Conservation (phyloP, 2,329 filamentous ascomycete genomes). For the Aspergillus arachidicola region DNA sequence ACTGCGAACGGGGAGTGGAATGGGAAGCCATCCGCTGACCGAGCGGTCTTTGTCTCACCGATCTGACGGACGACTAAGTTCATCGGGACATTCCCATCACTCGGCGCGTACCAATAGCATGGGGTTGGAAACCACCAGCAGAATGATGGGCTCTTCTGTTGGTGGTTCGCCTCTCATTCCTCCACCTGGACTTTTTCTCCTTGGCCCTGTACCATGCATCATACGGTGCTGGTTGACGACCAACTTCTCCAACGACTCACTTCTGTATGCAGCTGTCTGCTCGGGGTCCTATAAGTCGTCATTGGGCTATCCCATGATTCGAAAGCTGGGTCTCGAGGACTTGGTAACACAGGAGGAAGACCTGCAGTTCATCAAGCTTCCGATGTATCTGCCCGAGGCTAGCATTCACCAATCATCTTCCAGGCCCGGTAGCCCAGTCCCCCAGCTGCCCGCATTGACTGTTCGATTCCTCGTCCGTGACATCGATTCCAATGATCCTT, state of each 20-base stretch:
- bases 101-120: slow-evolving; percentile 86
- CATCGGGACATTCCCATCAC: slow-evolving; percentile 76
- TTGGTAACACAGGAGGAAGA: slow-evolving; percentile 69
- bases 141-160: slow-evolving; percentile 63
- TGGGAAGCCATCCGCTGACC: slow-evolving; percentile 78
- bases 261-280: slow-evolving; percentile 90
- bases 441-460: slow-evolving; percentile 78
- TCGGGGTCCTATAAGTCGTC: slow-evolving; percentile 87
- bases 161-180: slow-evolving; percentile 74
- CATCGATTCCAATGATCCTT: slow-evolving; percentile 52
- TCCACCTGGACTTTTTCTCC: slow-evolving; percentile 79
- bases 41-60: slow-evolving; percentile 93
- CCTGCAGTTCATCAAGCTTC: slow-evolving; percentile 69
- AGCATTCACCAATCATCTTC: slow-evolving; percentile 73
- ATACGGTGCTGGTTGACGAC: slow-evolving; percentile 93
- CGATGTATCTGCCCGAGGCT: slow-evolving; percentile 89
- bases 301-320: slow-evolving; percentile 74
- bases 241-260: slow-evolving; percentile 83
- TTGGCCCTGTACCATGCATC: slow-evolving; percentile 89
- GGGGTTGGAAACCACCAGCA: slow-evolving; percentile 71
- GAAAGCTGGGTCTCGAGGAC: slow-evolving; percentile 70
- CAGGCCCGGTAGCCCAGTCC: slow-evolving; percentile 70
- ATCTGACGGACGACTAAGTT: slow-evolving; percentile 93
- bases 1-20: slow-evolving; percentile 73
- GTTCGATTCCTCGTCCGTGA: slow-evolving; percentile 75